phyloP scores from a whole-genome alignment of 768 basidiomycete genomes.

The Russula dissimulans region DNA sequence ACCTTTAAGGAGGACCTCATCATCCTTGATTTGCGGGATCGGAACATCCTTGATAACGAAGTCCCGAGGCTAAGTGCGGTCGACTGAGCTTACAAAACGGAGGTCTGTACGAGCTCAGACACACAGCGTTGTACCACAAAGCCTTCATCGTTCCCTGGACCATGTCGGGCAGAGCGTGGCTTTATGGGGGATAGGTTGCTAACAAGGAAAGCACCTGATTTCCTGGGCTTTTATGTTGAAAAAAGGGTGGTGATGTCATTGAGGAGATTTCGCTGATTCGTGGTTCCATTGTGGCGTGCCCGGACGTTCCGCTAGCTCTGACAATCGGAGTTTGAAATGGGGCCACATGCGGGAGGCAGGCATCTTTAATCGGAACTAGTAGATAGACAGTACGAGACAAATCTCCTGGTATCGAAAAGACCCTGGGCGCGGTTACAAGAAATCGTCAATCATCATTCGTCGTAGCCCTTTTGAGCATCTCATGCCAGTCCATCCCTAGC shows the following conservation, averaged over 20 bases:
- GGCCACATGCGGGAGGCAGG: too few relatives aligned
- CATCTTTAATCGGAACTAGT: too few relatives aligned
- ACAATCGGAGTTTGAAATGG: too few relatives aligned
- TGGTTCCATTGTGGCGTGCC: too few relatives aligned
- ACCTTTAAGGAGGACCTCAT: constrained; percentile 74
- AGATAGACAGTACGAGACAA: too few relatives aligned
- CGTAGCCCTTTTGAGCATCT: constrained; percentile 53
- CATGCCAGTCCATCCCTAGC: constrained; percentile 77
- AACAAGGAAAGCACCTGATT: too few relatives aligned
- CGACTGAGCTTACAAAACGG: constrained; percentile 13
- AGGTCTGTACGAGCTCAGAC: constrained; percentile 9
- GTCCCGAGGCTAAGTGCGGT: constrained; percentile 42
- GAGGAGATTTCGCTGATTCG: neutral
- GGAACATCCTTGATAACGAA: constrained; percentile 63
- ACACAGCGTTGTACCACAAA: constrained; percentile 59
- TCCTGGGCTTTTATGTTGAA: constrained; percentile 1
- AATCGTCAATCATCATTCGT: neutral
- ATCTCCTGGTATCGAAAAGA: too few relatives aligned
- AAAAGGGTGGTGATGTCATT: constrained; percentile 11
- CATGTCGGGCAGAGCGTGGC: constrained; percentile 28
- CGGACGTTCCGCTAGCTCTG: too few relatives aligned
- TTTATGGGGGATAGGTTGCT: too few relatives aligned
- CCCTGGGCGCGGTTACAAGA: too few relatives aligned
- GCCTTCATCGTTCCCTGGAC: constrained; percentile 64
- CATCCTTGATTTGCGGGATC: constrained; percentile 53